These are phyloP conservation scores for Dioscorea zingiberensis DNA, from an alignment of 106 monocot genomes.

Conservation along the genomic window DNA sequence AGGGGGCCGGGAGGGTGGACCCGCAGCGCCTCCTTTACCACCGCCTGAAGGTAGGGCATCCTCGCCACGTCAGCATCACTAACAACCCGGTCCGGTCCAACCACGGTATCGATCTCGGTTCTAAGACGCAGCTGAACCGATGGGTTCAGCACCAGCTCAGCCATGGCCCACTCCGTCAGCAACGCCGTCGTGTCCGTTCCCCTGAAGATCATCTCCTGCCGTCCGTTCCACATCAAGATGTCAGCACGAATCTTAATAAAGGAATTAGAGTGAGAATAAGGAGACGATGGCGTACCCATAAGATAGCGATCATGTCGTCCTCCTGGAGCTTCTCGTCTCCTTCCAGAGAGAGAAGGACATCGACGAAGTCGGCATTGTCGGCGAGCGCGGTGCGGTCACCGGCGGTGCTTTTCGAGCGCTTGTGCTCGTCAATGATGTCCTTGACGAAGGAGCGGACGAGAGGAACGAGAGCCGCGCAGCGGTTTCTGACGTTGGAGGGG, in stretches of 20 bases:
- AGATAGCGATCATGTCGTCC: slow-evolving; percentile 76
- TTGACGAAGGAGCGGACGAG: slow-evolving; percentile 46
- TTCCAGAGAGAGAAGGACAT: slow-evolving; percentile 60
- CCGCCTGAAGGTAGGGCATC: slow-evolving; percentile 52
- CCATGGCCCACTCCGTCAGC: slow-evolving; percentile 65
- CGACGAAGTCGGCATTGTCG: slow-evolving; percentile 73
- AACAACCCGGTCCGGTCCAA: slow-evolving; percentile 3
- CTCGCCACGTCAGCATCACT: slow-evolving; percentile 43
- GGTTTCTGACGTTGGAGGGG: slow-evolving; percentile 22
- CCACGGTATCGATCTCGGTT: slow-evolving; percentile 24
- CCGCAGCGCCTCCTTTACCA: slow-evolving; percentile 56
- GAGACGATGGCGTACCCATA: slow-evolving; percentile 32
- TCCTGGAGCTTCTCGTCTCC: slow-evolving; percentile 55
- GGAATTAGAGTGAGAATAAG: neutral
- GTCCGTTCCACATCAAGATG: neutral
- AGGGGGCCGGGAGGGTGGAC: slow-evolving; percentile 57
- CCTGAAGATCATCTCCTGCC: slow-evolving; percentile 67
- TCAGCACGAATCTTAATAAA: neutral
- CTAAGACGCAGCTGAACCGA: slow-evolving; percentile 25
- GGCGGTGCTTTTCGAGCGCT: neutral
- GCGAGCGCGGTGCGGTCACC: neutral
- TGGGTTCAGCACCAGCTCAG: slow-evolving; percentile 50
- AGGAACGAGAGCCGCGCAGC: slow-evolving; percentile 72
- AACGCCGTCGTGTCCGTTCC: slow-evolving; percentile 65
- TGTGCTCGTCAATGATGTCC: slow-evolving; percentile 62